Conservation (phyloP, 1,139 yeast genomes). For the Torulaspora globosa region DNA sequence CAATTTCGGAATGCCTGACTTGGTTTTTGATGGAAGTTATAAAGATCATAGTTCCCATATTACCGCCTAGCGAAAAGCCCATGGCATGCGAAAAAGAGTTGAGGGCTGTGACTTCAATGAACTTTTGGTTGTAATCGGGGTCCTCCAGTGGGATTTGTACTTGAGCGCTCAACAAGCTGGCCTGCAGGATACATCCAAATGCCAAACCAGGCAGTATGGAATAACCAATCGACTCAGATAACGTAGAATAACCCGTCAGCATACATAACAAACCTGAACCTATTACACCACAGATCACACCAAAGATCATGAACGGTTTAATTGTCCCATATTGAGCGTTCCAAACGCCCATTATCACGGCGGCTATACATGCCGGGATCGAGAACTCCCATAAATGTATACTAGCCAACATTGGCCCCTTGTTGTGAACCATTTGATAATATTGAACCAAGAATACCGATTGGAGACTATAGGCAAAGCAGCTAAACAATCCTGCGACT, state of each 20-base stretch:
- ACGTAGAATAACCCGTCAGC: constrained; percentile 39
- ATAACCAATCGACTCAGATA: constrained; percentile 46
- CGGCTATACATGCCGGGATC: constrained; percentile 2
- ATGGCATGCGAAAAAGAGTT: constrained; percentile 5
- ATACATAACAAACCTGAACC: constrained; percentile 52
- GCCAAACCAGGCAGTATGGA: constrained; percentile 51
- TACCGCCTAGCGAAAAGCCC: constrained; percentile 9
- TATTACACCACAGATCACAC: constrained; percentile 43
- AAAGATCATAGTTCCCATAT: constrained; percentile 6
- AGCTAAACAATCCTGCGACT: neutral
- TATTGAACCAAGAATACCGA: constrained; percentile 5
- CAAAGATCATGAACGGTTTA: constrained; percentile 20
- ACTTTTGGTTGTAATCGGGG: constrained; percentile 10
- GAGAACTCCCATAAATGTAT: constrained; percentile 5
- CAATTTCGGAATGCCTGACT: neutral
- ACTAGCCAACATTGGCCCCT: constrained; percentile 4
- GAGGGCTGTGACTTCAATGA: constrained; percentile 17
- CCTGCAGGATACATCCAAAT: constrained; percentile 51
- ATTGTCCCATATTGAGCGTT: constrained; percentile 3
- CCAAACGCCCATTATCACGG: constrained; percentile 2
- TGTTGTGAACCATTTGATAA: constrained; percentile 5
- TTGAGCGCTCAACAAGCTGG: constrained; percentile 49
- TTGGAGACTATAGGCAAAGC: constrained; percentile 6
- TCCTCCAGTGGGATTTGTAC: constrained; percentile 27
- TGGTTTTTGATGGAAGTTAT: constrained; percentile 5